Conservation (phyloP, 805 yeast species). For the Lipomyces spencermartinsiae region DNA sequence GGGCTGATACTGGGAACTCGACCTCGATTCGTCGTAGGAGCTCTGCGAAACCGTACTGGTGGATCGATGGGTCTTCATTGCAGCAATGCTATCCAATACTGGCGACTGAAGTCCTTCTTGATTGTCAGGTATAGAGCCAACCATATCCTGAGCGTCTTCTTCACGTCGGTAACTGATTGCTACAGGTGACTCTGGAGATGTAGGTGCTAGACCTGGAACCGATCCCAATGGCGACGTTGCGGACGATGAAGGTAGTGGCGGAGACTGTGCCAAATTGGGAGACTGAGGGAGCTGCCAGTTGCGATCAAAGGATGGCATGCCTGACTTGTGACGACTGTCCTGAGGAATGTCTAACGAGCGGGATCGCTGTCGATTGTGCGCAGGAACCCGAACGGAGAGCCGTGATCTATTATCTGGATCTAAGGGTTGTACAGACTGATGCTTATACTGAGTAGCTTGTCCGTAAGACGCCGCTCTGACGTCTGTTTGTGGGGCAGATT, state of each 20-base stretch:
- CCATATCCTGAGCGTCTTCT: not conserved
- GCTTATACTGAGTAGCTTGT: conserved; percentile 10
- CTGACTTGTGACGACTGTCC: conserved; percentile 20
- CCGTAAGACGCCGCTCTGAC: conserved; percentile 8
- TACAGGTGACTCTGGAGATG: not conserved
- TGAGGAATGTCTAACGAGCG: conserved; percentile 27
- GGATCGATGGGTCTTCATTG: not conserved
- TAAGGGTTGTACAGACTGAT: conserved; percentile 24
- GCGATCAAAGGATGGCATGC: conserved; percentile 30
- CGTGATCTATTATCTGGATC: conserved; percentile 24
- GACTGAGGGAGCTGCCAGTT: conserved; percentile 35
- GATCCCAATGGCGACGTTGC: conserved; percentile 10
- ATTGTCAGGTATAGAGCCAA: not conserved
- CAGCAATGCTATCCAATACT: not conserved
- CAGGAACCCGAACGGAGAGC: conserved; percentile 14
- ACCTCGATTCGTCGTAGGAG: conserved; percentile 11
- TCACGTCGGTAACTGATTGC: not conserved
- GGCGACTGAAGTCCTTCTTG: not conserved
- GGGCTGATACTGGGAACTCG: conserved; percentile 12
- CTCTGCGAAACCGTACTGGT: conserved; percentile 8
- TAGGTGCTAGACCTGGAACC: not conserved
- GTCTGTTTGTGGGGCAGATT: conserved; percentile 10
- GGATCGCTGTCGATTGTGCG: conserved; percentile 34
- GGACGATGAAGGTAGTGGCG: conserved; percentile 16
- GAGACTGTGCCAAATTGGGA: conserved; percentile 20